Base-by-base conservation (phyloP, 768 basidiomycete species). In the Mycena kentingensis region DNA sequence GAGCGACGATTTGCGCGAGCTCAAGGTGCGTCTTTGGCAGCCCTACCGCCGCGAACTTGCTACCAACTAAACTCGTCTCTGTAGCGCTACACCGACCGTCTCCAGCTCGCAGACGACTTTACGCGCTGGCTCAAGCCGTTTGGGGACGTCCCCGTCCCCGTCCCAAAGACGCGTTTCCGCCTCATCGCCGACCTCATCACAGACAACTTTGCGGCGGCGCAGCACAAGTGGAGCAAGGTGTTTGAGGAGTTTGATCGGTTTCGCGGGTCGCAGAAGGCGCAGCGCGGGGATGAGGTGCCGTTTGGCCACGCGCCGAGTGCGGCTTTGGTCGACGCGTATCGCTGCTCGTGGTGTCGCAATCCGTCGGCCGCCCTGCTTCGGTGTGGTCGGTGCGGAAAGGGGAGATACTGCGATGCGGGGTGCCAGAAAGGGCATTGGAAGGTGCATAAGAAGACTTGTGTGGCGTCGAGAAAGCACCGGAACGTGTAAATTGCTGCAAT, bases 341-440 rank as follows among this genome's bases (percentile, higher is more conserved):
- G 65, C 35, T 79, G 77, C 59, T 73, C 76, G 37, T 74, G 71
- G 64, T 78, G 77, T 46, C 60, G 67, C 12, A 78, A 75, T 48
- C 72, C 76, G 19, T 77, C 74, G 37, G 77, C 76, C 0, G 68
- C 70, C 13, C 57, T 78, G 43, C 66, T 68, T 48, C 77, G 72
- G 57, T 78, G 77, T 52, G 63, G 65, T 13, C 67, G 73, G 2
- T 78, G 77, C 38, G 68, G 54, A 19, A 70, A 65, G 49, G 67
- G 71, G 15, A 74, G 73, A 73, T 74, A 75, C 46, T 73, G 71
- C 39, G 72, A 73, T 55, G 39, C 59, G 1, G n/a, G 42, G 4
- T 69, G 71, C 49, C 71, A 72, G 55, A 67, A 67, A 51, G 37
- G 55, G 45, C 64, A 71, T 39, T 70, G 69, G 71, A 42, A 54